phyloP scores from a whole-genome alignment of 768 basidiomycete species.

The Lentinula lateritia region DNA sequence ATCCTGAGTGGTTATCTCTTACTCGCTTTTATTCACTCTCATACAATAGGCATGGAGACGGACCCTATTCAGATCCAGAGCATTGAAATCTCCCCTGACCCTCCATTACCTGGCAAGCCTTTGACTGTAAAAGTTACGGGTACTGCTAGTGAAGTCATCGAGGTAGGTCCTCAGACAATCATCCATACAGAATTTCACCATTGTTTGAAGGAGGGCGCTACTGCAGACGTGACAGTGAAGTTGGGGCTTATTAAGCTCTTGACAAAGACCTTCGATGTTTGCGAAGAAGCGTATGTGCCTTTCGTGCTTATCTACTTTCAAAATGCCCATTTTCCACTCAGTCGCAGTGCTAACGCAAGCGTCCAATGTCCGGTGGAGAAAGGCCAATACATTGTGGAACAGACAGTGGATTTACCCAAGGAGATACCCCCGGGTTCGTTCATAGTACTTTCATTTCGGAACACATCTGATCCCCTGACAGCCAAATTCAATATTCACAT shows the following conservation, averaged over 20 bases:
- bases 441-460: not conserved
- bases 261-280: slow-evolving; percentile 78
- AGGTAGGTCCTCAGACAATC: slow-evolving; percentile 39
- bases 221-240: slow-evolving; percentile 86
- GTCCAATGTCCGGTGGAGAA: slow-evolving; percentile 81
- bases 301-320: not conserved
- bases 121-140: slow-evolving; percentile 83
- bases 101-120: slow-evolving; percentile 81
- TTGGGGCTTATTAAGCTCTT: slow-evolving; percentile 92
- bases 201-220: slow-evolving; percentile 73
- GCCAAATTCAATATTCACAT: slow-evolving; percentile 82
- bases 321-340: slow-evolving; percentile 21
- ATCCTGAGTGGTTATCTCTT: not conserved
- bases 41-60: slow-evolving; percentile 31
- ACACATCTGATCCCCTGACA: slow-evolving; percentile 23
- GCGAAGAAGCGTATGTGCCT: slow-evolving; percentile 83
- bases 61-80: slow-evolving; percentile 61
- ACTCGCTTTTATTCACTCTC: slow-evolving; percentile 6
- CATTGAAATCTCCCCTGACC: slow-evolving; percentile 78
- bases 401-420: slow-evolving; percentile 82
- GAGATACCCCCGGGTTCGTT: slow-evolving; percentile 80
- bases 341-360: slow-evolving; percentile 66
- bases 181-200: not conserved
- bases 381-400: slow-evolving; percentile 67
- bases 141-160: slow-evolving; percentile 47